phyloP scores from a whole-genome alignment of 176 grass and related monocot species.

The Carex cristatella region DNA sequence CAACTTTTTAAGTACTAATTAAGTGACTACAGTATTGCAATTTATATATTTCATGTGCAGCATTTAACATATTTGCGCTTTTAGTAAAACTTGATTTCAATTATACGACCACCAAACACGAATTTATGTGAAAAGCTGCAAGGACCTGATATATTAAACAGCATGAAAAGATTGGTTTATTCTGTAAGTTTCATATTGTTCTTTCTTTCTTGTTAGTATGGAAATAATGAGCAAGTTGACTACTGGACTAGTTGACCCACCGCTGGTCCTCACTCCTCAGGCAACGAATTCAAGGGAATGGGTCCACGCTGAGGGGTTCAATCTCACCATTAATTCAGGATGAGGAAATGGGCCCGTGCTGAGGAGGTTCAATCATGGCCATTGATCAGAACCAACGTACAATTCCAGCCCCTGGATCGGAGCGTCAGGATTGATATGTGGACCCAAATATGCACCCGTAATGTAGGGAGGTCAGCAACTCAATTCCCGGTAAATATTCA shows the following conservation, averaged over 20 bases:
- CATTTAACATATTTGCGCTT: not conserved
- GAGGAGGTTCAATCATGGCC: not conserved
- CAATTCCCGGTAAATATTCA: slow-evolving; percentile 14
- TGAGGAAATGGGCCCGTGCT: not conserved
- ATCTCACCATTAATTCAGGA: not conserved
- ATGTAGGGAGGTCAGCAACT: not conserved
- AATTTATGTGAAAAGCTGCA: not conserved
- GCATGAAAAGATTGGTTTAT: not conserved
- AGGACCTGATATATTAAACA: not conserved
- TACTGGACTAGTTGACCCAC: not conserved
- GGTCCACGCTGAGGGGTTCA: not conserved
- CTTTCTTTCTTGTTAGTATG: not conserved
- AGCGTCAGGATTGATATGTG: not conserved
- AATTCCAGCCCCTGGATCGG: not conserved
- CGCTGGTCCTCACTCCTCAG: not conserved
- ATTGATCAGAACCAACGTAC: not conserved
- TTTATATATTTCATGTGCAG: not conserved
- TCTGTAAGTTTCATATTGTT: not conserved
- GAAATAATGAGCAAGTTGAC: slow-evolving; percentile 1
- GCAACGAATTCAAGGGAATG: not conserved
- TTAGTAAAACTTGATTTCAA: not conserved
- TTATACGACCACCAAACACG: not conserved
- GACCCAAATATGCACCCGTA: slow-evolving; percentile 8
- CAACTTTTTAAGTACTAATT: too few relatives aligned
- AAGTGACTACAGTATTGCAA: not conserved